These are phyloP conservation scores for Debaryomyces subglobosus DNA, from an alignment of 1,139 yeast genomes.

Conservation along the genomic window DNA sequence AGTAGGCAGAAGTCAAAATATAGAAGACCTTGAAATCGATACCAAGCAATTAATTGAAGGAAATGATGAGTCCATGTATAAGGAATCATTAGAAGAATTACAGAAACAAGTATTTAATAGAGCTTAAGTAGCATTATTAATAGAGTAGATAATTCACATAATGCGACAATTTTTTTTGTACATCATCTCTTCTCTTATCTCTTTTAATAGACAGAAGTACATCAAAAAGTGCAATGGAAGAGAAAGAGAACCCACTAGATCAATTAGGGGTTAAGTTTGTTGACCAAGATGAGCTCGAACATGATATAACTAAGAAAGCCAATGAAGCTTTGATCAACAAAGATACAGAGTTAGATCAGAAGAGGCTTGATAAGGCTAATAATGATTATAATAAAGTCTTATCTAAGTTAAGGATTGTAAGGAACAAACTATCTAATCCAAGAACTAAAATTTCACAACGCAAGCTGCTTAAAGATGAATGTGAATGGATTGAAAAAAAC, in stretches of 20 bases:
- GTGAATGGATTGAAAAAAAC: slow-evolving; percentile 50
- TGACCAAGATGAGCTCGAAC: slow-evolving; percentile 77
- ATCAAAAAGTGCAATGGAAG: slow-evolving; percentile 12
- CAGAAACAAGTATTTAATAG: slow-evolving; percentile 24
- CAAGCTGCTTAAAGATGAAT: slow-evolving; percentile 56
- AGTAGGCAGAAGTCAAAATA: slow-evolving; percentile 34
- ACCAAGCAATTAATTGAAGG: slow-evolving; percentile 22
- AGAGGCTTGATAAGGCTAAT: slow-evolving; percentile 68
- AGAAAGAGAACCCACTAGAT: slow-evolving; percentile 21
- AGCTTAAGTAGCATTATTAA: slow-evolving; percentile 4
- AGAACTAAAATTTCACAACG: slow-evolving; percentile 69
- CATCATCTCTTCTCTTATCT: background rate
- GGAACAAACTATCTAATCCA: slow-evolving; percentile 53
- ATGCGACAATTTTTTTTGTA: slow-evolving; percentile 3
- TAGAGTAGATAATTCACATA: background rate
- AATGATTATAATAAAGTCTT: slow-evolving; percentile 47
- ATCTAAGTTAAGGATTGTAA: slow-evolving; percentile 48
- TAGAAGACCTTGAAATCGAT: slow-evolving; percentile 28
- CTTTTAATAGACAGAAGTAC: background rate
- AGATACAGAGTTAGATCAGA: slow-evolving; percentile 73
- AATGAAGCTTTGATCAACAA: slow-evolving; percentile 59
- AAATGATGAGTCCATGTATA: slow-evolving; percentile 32
- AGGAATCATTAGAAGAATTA: slow-evolving; percentile 27
- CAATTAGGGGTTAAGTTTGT: slow-evolving; percentile 50
- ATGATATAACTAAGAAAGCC: slow-evolving; percentile 71